These are phyloP conservation scores for Globisporangium yorkense DNA, from an alignment of 352 stramenopile genomes.

Conservation along the genomic window DNA sequence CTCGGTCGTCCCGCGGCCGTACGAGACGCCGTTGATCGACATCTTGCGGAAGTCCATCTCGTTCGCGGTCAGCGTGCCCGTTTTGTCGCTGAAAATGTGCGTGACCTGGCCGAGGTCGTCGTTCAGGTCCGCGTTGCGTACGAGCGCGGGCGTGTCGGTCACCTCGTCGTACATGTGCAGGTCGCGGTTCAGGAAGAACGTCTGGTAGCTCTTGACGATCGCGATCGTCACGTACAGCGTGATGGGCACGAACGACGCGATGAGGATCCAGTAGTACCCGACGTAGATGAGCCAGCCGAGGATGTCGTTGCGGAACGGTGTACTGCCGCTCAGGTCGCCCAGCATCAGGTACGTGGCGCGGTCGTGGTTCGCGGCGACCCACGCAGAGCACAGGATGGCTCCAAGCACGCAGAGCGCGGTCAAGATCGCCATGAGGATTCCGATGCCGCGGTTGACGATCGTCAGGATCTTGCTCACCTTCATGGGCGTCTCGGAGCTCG, in stretches of 20 bases:
- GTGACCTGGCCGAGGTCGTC: conserved; percentile 85
- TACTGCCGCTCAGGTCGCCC: conserved; percentile 44
- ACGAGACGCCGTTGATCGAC: conserved; percentile 76
- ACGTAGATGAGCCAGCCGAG: conserved; percentile 72
- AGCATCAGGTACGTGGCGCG: conserved; percentile 70
- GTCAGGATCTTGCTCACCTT: conserved; percentile 83
- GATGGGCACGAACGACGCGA: conserved; percentile 85
- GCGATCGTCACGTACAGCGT: conserved; percentile 86
- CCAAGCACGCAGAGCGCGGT: conserved; percentile 65
- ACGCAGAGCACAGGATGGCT: conserved; percentile 58
- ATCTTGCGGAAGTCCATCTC: conserved; percentile 89
- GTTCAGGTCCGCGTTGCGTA: conserved; percentile 82
- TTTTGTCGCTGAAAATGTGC: conserved; percentile 88
- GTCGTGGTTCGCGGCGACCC: conserved; percentile 52
- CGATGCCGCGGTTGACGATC: conserved; percentile 79
- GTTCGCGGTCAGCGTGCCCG: conserved; percentile 79
- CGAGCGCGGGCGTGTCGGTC: conserved; percentile 71
- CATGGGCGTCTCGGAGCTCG: conserved; percentile 52
- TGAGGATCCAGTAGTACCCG: conserved; percentile 87
- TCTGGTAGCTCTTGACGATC: conserved; percentile 86
- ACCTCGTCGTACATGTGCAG: conserved; percentile 80
- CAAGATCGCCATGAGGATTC: conserved; percentile 70
- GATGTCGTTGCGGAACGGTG: conserved; percentile 69
- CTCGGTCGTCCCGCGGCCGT: conserved; percentile 77
- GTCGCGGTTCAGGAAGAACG: conserved; percentile 82